phyloP scores from a whole-genome alignment of 2,329 filamentous ascomycete genomes.

The Tolypocladium inflatum region DNA sequence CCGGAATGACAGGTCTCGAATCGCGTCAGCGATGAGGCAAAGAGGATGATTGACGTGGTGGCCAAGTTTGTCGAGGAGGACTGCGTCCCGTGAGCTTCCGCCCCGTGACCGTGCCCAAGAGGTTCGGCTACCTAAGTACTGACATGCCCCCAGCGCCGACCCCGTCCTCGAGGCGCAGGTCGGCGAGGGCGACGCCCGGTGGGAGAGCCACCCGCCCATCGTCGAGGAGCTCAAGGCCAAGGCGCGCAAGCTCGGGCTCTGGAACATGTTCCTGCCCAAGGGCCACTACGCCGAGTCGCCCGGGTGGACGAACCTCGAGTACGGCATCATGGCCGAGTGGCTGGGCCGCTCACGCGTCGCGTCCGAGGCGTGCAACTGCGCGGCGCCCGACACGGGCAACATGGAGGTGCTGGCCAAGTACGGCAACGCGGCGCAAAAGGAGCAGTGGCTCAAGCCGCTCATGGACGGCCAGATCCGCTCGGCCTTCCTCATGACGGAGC shows the following conservation, averaged over 20 bases:
- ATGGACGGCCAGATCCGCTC: slow-evolving; percentile 79
- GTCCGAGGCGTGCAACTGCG: slow-evolving; percentile 81
- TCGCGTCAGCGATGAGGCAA: slow-evolving; percentile 74
- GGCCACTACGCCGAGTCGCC: slow-evolving; percentile 93
- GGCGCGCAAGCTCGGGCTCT: slow-evolving; percentile 74
- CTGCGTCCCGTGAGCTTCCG: slow-evolving; percentile 59
- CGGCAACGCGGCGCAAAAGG: slow-evolving; percentile 76
- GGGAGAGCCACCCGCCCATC: slow-evolving; percentile 68
- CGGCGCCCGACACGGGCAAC: slow-evolving; percentile 87
- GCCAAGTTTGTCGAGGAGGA: slow-evolving; percentile 97
- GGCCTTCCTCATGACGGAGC: slow-evolving; percentile 91
- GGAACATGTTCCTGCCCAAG: slow-evolving; percentile 97
- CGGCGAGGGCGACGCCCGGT: slow-evolving; percentile 66
- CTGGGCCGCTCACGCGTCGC: slow-evolving; percentile 78
- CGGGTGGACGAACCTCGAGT: slow-evolving; percentile 91
- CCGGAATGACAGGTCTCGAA: slow-evolving; percentile 28
- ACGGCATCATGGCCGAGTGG: slow-evolving; percentile 95
- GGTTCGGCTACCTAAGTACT: not conserved
- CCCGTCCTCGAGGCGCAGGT: slow-evolving; percentile 71
- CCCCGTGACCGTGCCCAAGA: not conserved
- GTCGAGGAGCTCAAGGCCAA: slow-evolving; percentile 85
- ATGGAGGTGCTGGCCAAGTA: slow-evolving; percentile 95
- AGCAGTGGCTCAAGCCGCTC: slow-evolving; percentile 70
- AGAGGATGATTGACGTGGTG: slow-evolving; percentile 76
- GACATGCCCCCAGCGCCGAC: slow-evolving; percentile 51